phyloP scores from a whole-genome alignment of 2,329 filamentous ascomycete species.

The Balansia obtecta region DNA sequence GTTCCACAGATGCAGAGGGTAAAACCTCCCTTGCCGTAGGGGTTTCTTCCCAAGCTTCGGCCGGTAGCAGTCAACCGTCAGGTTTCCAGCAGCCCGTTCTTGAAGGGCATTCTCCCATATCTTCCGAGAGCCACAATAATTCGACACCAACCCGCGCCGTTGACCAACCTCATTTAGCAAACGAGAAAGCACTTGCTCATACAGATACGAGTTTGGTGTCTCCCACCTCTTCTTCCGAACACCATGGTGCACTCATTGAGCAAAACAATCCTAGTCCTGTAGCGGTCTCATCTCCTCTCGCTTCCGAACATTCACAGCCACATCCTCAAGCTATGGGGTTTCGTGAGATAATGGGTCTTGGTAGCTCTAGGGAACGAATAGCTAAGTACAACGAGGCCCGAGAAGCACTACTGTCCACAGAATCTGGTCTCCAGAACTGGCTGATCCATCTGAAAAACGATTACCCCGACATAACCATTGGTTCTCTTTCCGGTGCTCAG shows the following conservation, averaged over 20 bases:
- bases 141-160: slow-evolving; percentile 12
- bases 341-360: slow-evolving; percentile 64
- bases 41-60: neutral
- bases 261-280: neutral
- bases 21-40: neutral
- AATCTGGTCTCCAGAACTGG: slow-evolving; percentile 61
- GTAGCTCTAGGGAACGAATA: slow-evolving; percentile 55
- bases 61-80: neutral
- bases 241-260: slow-evolving; percentile 21
- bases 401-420: slow-evolving; percentile 54
- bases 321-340: slow-evolving; percentile 41
- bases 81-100: slow-evolving; percentile 10
- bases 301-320: slow-evolving; percentile 5
- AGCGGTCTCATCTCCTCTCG: slow-evolving; percentile 7
- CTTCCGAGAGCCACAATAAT: slow-evolving; percentile 21
- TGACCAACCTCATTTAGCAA: slow-evolving; percentile 26
- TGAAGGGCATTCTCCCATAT: slow-evolving; percentile 33
- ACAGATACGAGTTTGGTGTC: slow-evolving; percentile 22
- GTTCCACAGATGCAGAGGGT: neutral
- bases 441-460: slow-evolving; percentile 31
- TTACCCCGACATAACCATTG: slow-evolving; percentile 26
- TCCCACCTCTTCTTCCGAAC: slow-evolving; percentile 24
- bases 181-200: slow-evolving; percentile 30
- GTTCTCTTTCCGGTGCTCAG: slow-evolving; percentile 14
- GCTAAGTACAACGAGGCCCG: slow-evolving; percentile 61